These are phyloP conservation scores for Trapa incisa DNA, from an alignment of 345 rosid species.

Conservation along the genomic window DNA sequence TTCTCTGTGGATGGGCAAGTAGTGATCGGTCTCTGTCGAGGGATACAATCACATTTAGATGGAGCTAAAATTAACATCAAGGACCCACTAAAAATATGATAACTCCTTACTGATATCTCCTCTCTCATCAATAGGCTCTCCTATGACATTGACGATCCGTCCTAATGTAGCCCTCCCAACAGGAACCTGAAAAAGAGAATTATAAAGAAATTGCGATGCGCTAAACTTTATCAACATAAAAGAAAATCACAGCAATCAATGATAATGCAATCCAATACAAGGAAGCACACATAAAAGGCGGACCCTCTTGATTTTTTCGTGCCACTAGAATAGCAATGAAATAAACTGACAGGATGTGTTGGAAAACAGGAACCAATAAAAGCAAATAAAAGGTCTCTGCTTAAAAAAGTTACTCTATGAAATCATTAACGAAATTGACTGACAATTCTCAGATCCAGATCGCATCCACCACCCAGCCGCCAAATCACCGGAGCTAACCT, in stretches of 20 bases:
- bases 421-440: not conserved
- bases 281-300: no score
- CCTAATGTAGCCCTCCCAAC: constrained; percentile 98
- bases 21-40: constrained; percentile 68
- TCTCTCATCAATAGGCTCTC: constrained; percentile 86
- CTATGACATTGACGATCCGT: constrained; percentile 92
- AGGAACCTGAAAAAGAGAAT: constrained; percentile 42
- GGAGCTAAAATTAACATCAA: no score
- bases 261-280: no score
- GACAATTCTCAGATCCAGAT: not conserved
- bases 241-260: not conserved
- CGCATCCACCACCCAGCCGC: not conserved
- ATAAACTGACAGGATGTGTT: not conserved
- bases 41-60: not conserved
- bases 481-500: not conserved
- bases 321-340: not conserved
- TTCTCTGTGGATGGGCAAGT: constrained; percentile 87
- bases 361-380: not conserved
- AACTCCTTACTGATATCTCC: constrained; percentile 67
- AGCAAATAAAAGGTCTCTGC: not conserved
- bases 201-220: no score
- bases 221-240: no score
- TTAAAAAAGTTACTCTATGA: not conserved
- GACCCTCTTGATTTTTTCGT: no score
- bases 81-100: not conserved